phyloP scores from a whole-genome alignment of 805 yeast species.

The Clavispora santaluciae region DNA sequence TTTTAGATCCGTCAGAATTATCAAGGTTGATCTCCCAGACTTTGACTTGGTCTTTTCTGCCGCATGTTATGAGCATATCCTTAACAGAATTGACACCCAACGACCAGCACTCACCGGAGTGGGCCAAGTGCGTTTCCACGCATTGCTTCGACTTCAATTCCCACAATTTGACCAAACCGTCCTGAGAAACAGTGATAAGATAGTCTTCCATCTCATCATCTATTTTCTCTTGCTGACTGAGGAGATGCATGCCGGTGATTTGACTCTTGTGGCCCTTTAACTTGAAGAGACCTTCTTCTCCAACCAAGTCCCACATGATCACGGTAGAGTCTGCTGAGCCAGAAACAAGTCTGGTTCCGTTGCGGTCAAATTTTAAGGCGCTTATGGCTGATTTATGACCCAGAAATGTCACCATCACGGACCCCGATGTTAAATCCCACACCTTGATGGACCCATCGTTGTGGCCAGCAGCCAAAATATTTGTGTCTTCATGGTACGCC shows the following conservation, averaged over 20 bases:
- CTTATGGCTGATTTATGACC: constrained; percentile 91
- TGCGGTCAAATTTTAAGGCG: constrained; percentile 60
- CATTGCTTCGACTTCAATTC: constrained; percentile 86
- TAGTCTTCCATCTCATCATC: constrained; percentile 62
- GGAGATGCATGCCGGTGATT: constrained; percentile 68
- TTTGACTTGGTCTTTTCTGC: constrained; percentile 76
- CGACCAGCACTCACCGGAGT: constrained; percentile 91
- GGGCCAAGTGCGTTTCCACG: constrained; percentile 91
- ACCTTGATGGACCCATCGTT: constrained; percentile 83
- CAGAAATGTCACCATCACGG: constrained; percentile 73
- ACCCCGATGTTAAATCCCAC: constrained; percentile 83
- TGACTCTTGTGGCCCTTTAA: constrained; percentile 86
- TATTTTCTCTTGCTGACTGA: constrained; percentile 26
- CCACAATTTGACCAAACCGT: constrained; percentile 91
- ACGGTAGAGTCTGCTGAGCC: constrained; percentile 84
- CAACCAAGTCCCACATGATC: constrained; percentile 91
- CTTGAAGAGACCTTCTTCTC: constrained; percentile 84
- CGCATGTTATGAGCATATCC: constrained; percentile 59
- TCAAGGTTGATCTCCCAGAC: constrained; percentile 71
- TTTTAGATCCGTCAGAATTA: constrained; percentile 46
- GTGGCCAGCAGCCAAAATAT: constrained; percentile 83
- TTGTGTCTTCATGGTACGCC: constrained; percentile 55
- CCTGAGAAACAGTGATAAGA: constrained; percentile 75
- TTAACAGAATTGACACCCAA: constrained; percentile 46
- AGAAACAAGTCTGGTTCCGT: constrained; percentile 80